Percentiles rank a stretch among this genome's conserved stretches.
Evolutionary conservation across 176 grass and related monocot species (phyloP).

Genomic region (Triticum aestivum): DNA sequence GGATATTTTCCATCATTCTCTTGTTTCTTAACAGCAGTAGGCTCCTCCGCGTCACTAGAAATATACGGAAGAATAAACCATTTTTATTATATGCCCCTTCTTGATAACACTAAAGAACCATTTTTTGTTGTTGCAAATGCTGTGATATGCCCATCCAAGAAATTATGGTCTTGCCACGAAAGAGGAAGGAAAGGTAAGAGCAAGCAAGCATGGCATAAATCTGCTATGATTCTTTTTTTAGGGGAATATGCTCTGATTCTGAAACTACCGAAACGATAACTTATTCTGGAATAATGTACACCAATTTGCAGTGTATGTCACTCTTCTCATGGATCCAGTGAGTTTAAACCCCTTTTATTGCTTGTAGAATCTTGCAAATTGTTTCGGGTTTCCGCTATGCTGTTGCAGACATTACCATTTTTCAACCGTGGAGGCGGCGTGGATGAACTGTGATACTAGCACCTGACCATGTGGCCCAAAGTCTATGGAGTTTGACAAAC

Average conservation of each 20-base stretch:
- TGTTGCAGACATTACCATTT: too few relatives aligned
- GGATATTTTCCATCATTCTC: background rate
- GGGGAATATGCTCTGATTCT: conserved; percentile 4
- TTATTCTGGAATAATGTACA: conserved; percentile 35
- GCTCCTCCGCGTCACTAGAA: background rate
- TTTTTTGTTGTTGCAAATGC: background rate
- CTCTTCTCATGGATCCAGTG: background rate
- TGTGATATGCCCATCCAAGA: background rate
- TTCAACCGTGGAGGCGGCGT: too few relatives aligned
- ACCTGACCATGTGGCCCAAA: too few relatives aligned
- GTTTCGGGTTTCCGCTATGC: too few relatives aligned
- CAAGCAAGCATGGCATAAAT: background rate
- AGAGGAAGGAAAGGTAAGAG: background rate
- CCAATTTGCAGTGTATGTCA: conserved; percentile 17
- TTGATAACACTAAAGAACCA: background rate
- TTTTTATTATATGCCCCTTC: conserved; percentile 9
- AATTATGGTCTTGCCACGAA: conserved; percentile 12
- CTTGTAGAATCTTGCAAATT: too few relatives aligned
- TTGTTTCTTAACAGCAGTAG: background rate
- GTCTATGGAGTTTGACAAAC: too few relatives aligned
- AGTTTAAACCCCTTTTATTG: background rate
- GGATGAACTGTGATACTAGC: too few relatives aligned
- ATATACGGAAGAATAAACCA: conserved; percentile 31
- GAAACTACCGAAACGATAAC: background rate
- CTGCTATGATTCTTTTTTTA: conserved; percentile 3